Percentiles rank a stretch among this genome's conserved stretches.
Conservation (phyloP, 1,284 basidiomycete species). For the Tetrapyrgos nigripes region DNA sequence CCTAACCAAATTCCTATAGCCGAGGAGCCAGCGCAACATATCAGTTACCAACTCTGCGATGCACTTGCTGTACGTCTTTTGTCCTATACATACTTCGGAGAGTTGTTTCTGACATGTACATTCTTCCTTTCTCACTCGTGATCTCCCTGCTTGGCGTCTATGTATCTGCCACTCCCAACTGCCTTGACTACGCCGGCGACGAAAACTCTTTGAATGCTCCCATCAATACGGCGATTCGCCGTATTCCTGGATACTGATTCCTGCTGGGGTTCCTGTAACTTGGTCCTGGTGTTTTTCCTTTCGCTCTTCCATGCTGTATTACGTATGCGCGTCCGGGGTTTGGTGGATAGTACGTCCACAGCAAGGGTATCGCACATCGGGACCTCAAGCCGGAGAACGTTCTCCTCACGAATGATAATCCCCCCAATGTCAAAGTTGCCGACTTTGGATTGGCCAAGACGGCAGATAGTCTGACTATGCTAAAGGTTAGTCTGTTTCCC, state of each 20-base stretch:
- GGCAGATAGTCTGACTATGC: slow-evolving; percentile 76
- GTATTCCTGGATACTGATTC: too few relatives aligned
- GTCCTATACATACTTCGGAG: not conserved
- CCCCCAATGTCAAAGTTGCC: slow-evolving; percentile 82
- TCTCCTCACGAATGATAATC: slow-evolving; percentile 68
- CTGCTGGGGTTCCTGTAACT: too few relatives aligned
- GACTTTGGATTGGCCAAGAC: slow-evolving; percentile 95
- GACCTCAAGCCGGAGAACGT: slow-evolving; percentile 95
- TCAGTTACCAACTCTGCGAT: slow-evolving; percentile 78
- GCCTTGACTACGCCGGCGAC: too few relatives aligned
- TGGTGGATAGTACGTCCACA: slow-evolving; percentile 71
- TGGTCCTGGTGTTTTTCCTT: too few relatives aligned
- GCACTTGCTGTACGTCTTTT: slow-evolving; percentile 62
- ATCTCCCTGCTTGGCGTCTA: too few relatives aligned
- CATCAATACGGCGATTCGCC: too few relatives aligned
- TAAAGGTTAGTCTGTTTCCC: slow-evolving; percentile 55
- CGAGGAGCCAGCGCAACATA: slow-evolving; percentile 62
- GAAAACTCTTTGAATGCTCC: too few relatives aligned
- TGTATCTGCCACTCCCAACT: too few relatives aligned
- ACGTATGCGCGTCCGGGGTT: slow-evolving; percentile 2
- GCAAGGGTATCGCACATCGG: slow-evolving; percentile 81
- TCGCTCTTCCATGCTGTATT: too few relatives aligned
- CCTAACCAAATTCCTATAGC: slow-evolving; percentile 41
- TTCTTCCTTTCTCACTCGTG: not conserved
- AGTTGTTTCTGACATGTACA: not conserved